Percentiles rank a stretch among this genome's conserved stretches.
These are phyloP conservation scores for Bassia scoparia DNA, from an alignment of 148 eudicot genomes.

Conservation along the genomic window DNA sequence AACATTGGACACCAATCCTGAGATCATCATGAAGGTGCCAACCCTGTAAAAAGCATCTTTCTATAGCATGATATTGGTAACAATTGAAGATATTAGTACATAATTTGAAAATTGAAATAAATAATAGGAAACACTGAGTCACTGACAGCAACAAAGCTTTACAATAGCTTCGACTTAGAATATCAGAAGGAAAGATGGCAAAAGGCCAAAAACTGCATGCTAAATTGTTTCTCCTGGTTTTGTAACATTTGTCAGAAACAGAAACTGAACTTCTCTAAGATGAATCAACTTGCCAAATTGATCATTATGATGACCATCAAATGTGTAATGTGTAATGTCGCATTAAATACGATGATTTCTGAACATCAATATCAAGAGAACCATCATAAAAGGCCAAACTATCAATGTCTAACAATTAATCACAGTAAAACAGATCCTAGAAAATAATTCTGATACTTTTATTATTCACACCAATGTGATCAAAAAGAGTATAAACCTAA, in stretches of 20 bases:
- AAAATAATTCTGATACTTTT: background rate
- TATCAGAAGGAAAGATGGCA: background rate
- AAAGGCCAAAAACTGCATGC: too few relatives aligned
- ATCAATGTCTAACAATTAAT: background rate
- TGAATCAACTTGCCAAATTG: background rate
- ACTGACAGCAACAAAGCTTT: background rate
- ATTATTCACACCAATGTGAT: constrained; percentile 18
- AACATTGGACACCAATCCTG: too few relatives aligned
- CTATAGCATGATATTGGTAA: too few relatives aligned
- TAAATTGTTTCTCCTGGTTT: too few relatives aligned
- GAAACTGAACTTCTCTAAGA: background rate
- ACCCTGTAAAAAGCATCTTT: too few relatives aligned
- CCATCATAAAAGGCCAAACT: background rate
- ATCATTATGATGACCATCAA: background rate
- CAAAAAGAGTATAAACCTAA: background rate
- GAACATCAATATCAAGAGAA: background rate
- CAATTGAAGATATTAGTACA: too few relatives aligned
- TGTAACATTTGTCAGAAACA: background rate
- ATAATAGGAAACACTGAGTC: background rate
- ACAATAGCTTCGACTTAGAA: background rate
- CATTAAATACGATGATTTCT: background rate
- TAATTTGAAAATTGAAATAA: background rate
- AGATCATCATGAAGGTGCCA: too few relatives aligned
- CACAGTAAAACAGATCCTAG: background rate
- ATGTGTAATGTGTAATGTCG: background rate